A percentile compares a stretch with the other conserved stretches of the same genome.
Conservation (phyloP, 805 yeast species). For the Phaffomyces antillensis region DNA sequence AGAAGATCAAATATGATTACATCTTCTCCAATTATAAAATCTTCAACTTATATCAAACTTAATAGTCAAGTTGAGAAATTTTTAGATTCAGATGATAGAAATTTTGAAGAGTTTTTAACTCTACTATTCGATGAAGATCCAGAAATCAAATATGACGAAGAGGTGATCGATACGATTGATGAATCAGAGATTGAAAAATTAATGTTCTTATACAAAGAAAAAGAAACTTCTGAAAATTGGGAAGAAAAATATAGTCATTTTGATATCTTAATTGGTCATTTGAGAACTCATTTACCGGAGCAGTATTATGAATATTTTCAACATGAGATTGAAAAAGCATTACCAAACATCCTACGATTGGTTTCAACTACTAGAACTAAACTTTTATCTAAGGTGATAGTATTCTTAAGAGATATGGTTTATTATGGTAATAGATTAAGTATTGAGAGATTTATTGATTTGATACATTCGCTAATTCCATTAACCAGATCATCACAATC, state of each 20-base stretch:
- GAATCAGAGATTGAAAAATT: slow-evolving; percentile 8
- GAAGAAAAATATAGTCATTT: slow-evolving; percentile 8
- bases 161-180: slow-evolving; percentile 4
- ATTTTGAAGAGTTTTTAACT: slow-evolving; percentile 12
- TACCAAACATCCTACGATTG: slow-evolving; percentile 14
- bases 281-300: slow-evolving; percentile 14
- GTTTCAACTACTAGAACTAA: slow-evolving; percentile 13
- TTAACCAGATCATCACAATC: slow-evolving; percentile 17
- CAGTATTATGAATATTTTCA: slow-evolving; percentile 10
- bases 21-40: not conserved
- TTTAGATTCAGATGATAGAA: not conserved
- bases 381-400: slow-evolving; percentile 13
- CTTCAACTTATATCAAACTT: not conserved
- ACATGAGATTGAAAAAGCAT: slow-evolving; percentile 4
- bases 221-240: slow-evolving; percentile 22
- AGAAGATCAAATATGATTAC: not conserved
- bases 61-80: not conserved
- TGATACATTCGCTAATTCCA: slow-evolving; percentile 17
- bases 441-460: slow-evolving; percentile 10
- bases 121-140: slow-evolving; percentile 18
- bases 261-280: slow-evolving; percentile 16
- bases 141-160: slow-evolving; percentile 4
- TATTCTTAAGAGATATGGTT: slow-evolving; percentile 20
- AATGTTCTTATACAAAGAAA: slow-evolving; percentile 6
- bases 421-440: slow-evolving; percentile 14